Conservation (phyloP, 2,329 filamentous ascomycete species). For the Fusarium equiseti region DNA sequence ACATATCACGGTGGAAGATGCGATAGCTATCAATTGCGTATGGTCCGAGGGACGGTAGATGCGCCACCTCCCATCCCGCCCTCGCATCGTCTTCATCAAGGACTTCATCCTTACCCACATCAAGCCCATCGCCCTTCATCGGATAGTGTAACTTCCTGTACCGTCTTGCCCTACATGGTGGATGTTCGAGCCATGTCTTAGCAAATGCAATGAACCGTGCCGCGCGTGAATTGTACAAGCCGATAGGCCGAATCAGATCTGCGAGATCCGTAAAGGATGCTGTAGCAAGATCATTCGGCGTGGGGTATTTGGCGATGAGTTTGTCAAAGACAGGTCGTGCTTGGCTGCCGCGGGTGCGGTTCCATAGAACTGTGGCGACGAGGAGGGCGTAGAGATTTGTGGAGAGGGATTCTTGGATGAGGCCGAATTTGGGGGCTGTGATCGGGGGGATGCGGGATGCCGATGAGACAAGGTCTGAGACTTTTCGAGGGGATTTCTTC, state of each 20-base stretch:
- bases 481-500: too few species aligned
- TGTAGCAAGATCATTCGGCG: not conserved
- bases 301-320: conserved; percentile 4
- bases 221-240: conserved; percentile 32
- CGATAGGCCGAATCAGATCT: conserved; percentile 25
- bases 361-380: conserved; percentile 36
- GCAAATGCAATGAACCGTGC: conserved; percentile 29
- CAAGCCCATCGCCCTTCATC: not conserved
- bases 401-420: conserved; percentile 29
- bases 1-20: conserved; percentile 29
- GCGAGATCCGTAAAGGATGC: conserved; percentile 12
- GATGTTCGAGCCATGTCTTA: conserved; percentile 15
- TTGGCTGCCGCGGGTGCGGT: conserved; percentile 23
- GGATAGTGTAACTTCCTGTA: conserved; percentile 36
- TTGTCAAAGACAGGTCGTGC: conserved; percentile 12
- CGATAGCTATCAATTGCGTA: conserved; percentile 37
- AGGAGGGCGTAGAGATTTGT: conserved; percentile 20
- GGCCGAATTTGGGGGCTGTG: conserved; percentile 6
- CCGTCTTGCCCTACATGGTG: conserved; percentile 2
- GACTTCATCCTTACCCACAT: conserved; percentile 21
- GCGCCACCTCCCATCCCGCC: conserved; percentile 31
- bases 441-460: conserved; percentile 15
- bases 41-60: conserved; percentile 29
- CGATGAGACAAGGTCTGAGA: not conserved
- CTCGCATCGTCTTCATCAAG: conserved; percentile 20